Evolutionary conservation across 441 rosid species (phyloP).

Genomic region (Melianthus villosus): DNA sequence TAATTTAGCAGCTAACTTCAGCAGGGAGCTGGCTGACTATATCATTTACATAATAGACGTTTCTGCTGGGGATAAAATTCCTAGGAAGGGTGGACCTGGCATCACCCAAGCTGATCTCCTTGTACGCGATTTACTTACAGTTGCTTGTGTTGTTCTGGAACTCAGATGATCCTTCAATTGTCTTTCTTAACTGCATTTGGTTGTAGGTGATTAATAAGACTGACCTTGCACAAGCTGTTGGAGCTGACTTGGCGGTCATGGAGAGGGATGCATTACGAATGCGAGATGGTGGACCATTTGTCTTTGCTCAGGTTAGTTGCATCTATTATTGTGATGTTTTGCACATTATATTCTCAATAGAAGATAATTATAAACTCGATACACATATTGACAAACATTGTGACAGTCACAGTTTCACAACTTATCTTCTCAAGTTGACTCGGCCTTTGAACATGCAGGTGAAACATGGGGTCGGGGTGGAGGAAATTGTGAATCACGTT

Average conservation of each 20-base stretch:
- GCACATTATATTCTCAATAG: no score
- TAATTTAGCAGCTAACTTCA: conserved; percentile 91
- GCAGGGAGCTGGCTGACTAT: conserved; percentile 92
- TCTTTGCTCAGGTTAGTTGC: conserved; percentile 77
- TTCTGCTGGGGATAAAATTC: conserved; percentile 86
- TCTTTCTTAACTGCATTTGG: no score
- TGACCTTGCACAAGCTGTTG: conserved; percentile 78
- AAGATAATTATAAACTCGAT: neutral
- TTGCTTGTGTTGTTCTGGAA: no score
- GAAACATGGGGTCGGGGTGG: conserved; percentile 71
- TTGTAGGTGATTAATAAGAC: conserved; percentile 97
- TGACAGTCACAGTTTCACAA: no score
- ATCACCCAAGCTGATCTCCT: conserved; percentile 96
- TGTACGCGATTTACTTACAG: no score
- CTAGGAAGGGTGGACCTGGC: conserved; percentile 98
- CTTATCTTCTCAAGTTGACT: no score
- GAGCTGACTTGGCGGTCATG: conserved; percentile 78
- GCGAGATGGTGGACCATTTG: conserved; percentile 96
- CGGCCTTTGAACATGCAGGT: conserved; percentile 26
- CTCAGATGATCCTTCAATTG: no score
- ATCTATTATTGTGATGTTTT: no score
- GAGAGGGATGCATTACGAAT: conserved; percentile 75
- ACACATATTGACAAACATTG: neutral
- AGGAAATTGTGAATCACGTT: conserved; percentile 56
- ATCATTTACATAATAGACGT: conserved; percentile 92